phyloP scores from a whole-genome alignment of 1,139 yeast genomes.

The Scheffersomyces stambukii region DNA sequence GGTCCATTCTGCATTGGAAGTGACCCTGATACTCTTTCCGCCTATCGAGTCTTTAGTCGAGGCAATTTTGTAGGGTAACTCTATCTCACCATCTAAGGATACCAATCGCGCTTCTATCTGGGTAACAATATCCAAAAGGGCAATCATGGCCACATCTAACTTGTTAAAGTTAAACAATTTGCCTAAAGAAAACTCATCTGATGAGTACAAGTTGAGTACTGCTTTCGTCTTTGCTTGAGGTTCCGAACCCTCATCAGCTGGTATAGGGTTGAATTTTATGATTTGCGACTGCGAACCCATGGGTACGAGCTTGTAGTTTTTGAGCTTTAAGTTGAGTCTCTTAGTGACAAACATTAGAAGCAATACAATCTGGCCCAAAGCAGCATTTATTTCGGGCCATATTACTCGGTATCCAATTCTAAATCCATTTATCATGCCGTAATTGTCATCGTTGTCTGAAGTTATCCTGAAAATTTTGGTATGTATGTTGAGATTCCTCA shows the following conservation, averaged over 20 bases:
- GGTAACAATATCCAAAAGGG: slow-evolving; percentile 58
- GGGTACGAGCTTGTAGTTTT: slow-evolving; percentile 67
- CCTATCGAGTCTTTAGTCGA: slow-evolving; percentile 74
- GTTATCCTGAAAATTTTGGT: slow-evolving; percentile 79
- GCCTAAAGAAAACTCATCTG: slow-evolving; percentile 67
- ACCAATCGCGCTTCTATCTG: slow-evolving; percentile 53
- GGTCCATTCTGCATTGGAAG: slow-evolving; percentile 85
- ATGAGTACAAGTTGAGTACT: slow-evolving; percentile 49
- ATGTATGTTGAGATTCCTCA: slow-evolving; percentile 75
- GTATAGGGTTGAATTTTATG: slow-evolving; percentile 39
- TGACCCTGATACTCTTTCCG: slow-evolving; percentile 67
- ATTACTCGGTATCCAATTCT: slow-evolving; percentile 73
- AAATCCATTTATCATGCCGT: slow-evolving; percentile 84
- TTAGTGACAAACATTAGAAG: slow-evolving; percentile 62
- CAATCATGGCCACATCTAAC: slow-evolving; percentile 74
- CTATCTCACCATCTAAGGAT: slow-evolving; percentile 50
- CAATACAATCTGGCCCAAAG: slow-evolving; percentile 79
- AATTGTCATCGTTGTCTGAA: slow-evolving; percentile 59
- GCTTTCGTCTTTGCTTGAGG: slow-evolving; percentile 16
- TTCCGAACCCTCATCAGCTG: slow-evolving; percentile 18
- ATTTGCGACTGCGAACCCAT: slow-evolving; percentile 83
- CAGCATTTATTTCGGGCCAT: slow-evolving; percentile 92
- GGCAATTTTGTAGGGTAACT: slow-evolving; percentile 62
- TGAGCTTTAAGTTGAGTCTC: slow-evolving; percentile 51
- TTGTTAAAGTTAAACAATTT: slow-evolving; percentile 66